Conservation (phyloP, 108 stramenopile species). For the Skeletonema marinoi region DNA sequence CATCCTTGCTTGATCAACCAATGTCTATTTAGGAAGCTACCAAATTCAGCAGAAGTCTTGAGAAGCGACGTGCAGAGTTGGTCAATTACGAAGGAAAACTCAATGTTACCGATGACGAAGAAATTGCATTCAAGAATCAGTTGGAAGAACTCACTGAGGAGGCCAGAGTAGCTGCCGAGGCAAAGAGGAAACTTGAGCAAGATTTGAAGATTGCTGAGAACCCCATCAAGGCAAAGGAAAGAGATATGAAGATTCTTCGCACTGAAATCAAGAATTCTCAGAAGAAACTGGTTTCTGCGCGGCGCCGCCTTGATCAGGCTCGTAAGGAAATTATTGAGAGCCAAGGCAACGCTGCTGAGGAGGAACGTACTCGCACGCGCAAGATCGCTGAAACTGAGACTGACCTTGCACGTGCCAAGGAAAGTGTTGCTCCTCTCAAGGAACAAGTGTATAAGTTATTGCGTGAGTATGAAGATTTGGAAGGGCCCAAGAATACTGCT, state of each 20-base stretch:
- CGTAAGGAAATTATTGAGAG: constrained; percentile 62
- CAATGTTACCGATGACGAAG: constrained; percentile 54
- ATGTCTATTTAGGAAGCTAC: neutral
- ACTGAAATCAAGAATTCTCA: constrained; percentile 42
- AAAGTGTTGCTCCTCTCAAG: constrained; percentile 31
- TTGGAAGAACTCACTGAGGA: constrained; percentile 65
- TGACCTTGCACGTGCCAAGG: constrained; percentile 43
- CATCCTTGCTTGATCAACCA: no score
- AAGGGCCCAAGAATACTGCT: constrained; percentile 44
- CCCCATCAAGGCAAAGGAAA: constrained; percentile 53
- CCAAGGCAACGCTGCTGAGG: constrained; percentile 68
- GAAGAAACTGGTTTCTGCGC: constrained; percentile 42
- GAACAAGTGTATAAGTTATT: constrained; percentile 37
- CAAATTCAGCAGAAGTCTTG: constrained; percentile 56
- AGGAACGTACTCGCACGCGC: constrained; percentile 52
- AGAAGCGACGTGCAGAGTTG: constrained; percentile 53
- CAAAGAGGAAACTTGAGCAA: constrained; percentile 58
- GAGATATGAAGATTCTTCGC: constrained; percentile 44
- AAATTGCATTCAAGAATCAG: constrained; percentile 39
- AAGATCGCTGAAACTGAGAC: constrained; percentile 53
- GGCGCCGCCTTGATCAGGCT: constrained; percentile 55
- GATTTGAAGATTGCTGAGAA: constrained; percentile 53
- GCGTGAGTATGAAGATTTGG: constrained; percentile 56
- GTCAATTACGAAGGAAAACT: constrained; percentile 59
- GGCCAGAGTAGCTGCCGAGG: constrained; percentile 51